Evolutionary conservation across 2,329 filamentous ascomycete species (phyloP), one percentile per base, ranked within the genome.

Genomic region (Triangularia verruculosa): DNA sequence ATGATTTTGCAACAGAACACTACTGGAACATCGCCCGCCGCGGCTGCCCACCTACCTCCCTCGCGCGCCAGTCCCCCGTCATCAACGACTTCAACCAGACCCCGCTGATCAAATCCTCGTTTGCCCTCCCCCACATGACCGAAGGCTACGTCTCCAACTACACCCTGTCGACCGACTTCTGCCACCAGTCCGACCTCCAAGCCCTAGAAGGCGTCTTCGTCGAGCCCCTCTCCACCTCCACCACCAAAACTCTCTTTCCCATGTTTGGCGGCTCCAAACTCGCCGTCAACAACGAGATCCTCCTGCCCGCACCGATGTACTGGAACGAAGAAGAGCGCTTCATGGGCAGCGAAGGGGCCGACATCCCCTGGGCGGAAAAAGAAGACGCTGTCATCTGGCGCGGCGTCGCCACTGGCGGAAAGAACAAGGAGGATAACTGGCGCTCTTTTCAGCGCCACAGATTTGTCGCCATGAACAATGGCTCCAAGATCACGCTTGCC

Each of bases 391-490:
- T 83, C 34, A 77, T 89, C 57, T 90, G 88, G 88, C 85, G 88
- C 30, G 88, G 88, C 32, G 86, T 89, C 8, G 87, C 86, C 1
- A 89, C 87, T 1, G 88, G 88, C 2, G 88, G 88, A 1, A 76
- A 76, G 43, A 87, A 89, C 68, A 77, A 80, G 68, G 70, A 79
- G 73, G 69, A 81, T 27, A 92, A 87, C 69, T 93, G 90, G 90
- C 83, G 80, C 11, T 83, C 86, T 0, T 92, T 92, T 71, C 89
- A 93, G 67, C 85, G 90, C 3, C 90, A 92, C 71, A 87, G 90
- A 1, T 91, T 93, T 71, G 83, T 92, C 1, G 80, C 86, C 54
- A 89, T 92, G 86, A 83, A 88, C 71, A 92, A 93, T 69, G 83
- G 79, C 11, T 89, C 87, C 7, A 82, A 80, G 62, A 78, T 90